Conservation (phyloP, 2,329 filamentous ascomycete species). For the Fusarium oxysporum region DNA sequence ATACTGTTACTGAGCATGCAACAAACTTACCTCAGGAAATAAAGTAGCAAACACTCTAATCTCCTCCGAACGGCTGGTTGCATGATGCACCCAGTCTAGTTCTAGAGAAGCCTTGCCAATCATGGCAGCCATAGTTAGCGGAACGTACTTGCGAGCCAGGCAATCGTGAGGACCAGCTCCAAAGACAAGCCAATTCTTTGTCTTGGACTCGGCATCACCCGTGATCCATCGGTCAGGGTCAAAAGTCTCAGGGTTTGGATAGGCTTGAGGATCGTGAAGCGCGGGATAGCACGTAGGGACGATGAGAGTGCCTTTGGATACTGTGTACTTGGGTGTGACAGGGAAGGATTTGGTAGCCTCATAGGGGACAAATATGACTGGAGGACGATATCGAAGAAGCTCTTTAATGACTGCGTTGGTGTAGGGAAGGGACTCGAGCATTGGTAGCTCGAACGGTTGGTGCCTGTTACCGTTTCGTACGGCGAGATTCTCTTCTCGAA, state of each 20-base stretch:
- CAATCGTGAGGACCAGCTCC: slow-evolving; percentile 64
- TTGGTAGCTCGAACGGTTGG: slow-evolving; percentile 55
- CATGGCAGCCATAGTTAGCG: slow-evolving; percentile 62
- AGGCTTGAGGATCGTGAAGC: slow-evolving; percentile 61
- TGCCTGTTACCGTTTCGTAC: slow-evolving; percentile 56
- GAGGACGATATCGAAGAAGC: slow-evolving; percentile 62
- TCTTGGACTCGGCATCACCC: slow-evolving; percentile 61
- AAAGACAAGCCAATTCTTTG: slow-evolving; percentile 66
- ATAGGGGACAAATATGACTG: slow-evolving; percentile 67
- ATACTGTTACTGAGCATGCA: too few relatives aligned
- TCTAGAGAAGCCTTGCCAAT: slow-evolving; percentile 64
- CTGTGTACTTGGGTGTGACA: slow-evolving; percentile 60
- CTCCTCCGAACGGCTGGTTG: slow-evolving; percentile 61
- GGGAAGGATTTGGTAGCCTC: slow-evolving; percentile 60
- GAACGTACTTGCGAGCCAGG: slow-evolving; percentile 61
- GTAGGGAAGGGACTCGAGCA: slow-evolving; percentile 62
- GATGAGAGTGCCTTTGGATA: slow-evolving; percentile 61
- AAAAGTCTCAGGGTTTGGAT: slow-evolving; percentile 59
- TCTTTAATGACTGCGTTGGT: slow-evolving; percentile 66
- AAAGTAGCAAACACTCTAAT: slow-evolving; percentile 63
- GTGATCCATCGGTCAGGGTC: slow-evolving; percentile 65
- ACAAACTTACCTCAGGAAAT: slow-evolving; percentile 59
- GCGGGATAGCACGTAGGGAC: slow-evolving; percentile 64
- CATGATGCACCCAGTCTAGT: slow-evolving; percentile 62
- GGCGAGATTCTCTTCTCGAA: slow-evolving; percentile 61